Percentiles rank a stretch among this genome's conserved stretches.
Evolutionary conservation across 2,329 filamentous ascomycete genomes (phyloP).

Genomic region (Calonectria pseudoturangicola): DNA sequence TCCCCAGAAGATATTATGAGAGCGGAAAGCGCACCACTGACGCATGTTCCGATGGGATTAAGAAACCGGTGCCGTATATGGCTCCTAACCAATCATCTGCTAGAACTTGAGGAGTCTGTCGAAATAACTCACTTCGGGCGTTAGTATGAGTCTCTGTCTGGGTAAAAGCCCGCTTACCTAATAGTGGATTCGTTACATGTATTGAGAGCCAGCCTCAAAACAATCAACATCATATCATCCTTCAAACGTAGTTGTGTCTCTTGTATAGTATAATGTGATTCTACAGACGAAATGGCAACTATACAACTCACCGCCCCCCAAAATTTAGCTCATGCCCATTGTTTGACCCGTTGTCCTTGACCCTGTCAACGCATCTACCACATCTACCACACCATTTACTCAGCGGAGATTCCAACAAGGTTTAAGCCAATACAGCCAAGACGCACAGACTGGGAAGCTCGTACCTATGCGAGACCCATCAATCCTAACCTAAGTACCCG

Average conservation of each 20-base stretch:
- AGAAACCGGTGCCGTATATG: neutral
- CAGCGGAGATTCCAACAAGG: neutral
- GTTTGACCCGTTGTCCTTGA: too few relatives aligned
- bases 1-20: neutral
- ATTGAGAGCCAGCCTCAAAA: neutral
- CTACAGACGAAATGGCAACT: neutral
- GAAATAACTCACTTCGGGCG: neutral
- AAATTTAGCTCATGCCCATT: neutral
- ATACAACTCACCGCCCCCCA: neutral
- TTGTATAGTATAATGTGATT: neutral
- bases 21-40: neutral
- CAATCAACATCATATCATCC: neutral
- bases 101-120: neutral
- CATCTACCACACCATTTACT: neutral
- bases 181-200: neutral
- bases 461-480: too few relatives aligned
- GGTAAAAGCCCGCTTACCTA: neutral
- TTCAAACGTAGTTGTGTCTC: neutral
- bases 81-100: neutral
- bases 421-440: conserved; percentile 1
- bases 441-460: neutral
- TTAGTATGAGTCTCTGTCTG: too few relatives aligned
- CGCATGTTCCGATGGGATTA: neutral
- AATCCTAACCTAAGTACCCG: neutral
- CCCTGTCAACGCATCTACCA: too few relatives aligned